Percentiles rank a stretch among this genome's conserved stretches.
Evolutionary conservation across 768 basidiomycete species (phyloP).

Genomic region (Lactarius indigo): DNA sequence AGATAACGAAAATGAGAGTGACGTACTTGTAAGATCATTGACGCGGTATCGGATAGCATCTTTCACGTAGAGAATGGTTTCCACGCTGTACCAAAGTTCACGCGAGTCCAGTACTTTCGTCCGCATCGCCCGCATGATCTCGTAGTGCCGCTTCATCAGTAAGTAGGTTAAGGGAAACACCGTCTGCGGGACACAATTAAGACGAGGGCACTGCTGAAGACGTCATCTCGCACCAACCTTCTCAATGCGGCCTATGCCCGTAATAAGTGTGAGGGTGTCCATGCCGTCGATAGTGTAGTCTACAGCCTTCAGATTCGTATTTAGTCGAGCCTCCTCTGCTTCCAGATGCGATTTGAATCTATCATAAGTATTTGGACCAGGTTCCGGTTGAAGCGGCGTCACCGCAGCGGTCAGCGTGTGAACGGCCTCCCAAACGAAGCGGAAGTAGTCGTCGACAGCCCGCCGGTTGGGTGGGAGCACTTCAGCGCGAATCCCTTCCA

Average conservation of each 20-base stretch:
- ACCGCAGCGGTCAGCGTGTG: constrained; percentile 12
- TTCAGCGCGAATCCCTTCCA: constrained; percentile 11
- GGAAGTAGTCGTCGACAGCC: not conserved
- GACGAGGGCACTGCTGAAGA: not conserved
- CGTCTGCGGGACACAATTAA: constrained; percentile 3
- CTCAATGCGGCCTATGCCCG: constrained; percentile 31
- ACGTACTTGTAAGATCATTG: constrained; percentile 6
- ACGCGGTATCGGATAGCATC: constrained; percentile 9
- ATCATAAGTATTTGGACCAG: not conserved
- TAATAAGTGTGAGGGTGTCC: constrained; percentile 31
- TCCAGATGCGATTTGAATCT: constrained; percentile 28
- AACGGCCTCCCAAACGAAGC: not conserved
- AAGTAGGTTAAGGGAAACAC: constrained; percentile 22
- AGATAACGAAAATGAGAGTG: no score
- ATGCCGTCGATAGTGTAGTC: constrained; percentile 32
- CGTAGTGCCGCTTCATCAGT: constrained; percentile 25
- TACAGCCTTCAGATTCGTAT: constrained; percentile 27
- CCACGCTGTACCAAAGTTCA: not conserved
- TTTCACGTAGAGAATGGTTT: not conserved
- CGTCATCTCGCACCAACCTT: constrained; percentile 22
- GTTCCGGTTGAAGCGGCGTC: not conserved
- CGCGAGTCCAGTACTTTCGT: constrained; percentile 2
- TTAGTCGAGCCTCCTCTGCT: constrained; percentile 29
- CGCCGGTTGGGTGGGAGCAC: constrained; percentile 12
- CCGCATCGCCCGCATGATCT: constrained; percentile 20